Conservation (phyloP, 2,329 filamentous ascomycete genomes). For the Ophiostoma australiae region DNA sequence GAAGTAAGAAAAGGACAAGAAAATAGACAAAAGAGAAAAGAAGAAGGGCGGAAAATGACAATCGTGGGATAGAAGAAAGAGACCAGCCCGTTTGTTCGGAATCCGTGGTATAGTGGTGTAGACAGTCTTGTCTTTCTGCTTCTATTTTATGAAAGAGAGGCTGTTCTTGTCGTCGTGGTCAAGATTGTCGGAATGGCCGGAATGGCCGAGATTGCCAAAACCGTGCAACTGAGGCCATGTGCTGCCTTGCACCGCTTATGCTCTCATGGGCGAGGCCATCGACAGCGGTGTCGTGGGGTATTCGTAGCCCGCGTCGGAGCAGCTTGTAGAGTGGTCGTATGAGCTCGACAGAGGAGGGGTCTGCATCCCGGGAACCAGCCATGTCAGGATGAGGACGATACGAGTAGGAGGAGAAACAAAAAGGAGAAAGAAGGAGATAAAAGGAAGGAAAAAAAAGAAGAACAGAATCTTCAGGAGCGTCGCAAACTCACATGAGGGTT, state of each 20-base stretch:
- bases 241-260: neutral
- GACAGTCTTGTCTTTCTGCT: neutral
- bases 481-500: slow-evolving; percentile 69
- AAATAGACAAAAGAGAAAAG: neutral
- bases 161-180: neutral
- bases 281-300: slow-evolving; percentile 67
- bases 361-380: slow-evolving; percentile 38
- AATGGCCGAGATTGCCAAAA: neutral
- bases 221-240: too few relatives aligned
- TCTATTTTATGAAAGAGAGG: neutral
- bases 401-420: neutral
- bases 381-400: slow-evolving; percentile 14
- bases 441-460: neutral
- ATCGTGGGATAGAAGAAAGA: slow-evolving; percentile 13
- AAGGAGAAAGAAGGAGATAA: neutral
- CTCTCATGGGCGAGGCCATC: slow-evolving; percentile 59
- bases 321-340: slow-evolving; percentile 61
- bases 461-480: slow-evolving; percentile 30
- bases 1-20: neutral
- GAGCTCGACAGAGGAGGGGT: slow-evolving; percentile 73
- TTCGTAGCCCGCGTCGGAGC: slow-evolving; percentile 56
- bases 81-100: slow-evolving; percentile 18
- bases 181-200: too few relatives aligned
- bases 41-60: neutral
- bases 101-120: slow-evolving; percentile 2